A percentile compares a stretch with the other conserved stretches of the same genome.
Conservation (phyloP, 2,329 filamentous ascomycete genomes). For the Parasarocladium wereldwijsianum region DNA sequence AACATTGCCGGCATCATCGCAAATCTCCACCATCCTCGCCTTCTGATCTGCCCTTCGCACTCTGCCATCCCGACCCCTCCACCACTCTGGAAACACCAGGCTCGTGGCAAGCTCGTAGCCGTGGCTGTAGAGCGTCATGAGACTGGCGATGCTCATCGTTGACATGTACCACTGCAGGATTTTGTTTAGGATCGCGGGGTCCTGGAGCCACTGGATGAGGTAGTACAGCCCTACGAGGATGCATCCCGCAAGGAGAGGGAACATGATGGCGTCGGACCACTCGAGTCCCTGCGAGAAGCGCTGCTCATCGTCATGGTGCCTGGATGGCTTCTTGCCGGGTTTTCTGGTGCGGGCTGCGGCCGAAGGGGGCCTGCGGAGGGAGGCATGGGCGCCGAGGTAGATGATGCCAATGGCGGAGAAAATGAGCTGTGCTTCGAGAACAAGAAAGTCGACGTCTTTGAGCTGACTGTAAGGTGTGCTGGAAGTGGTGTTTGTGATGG, state of each 20-base stretch:
- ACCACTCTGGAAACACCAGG: conserved; percentile 60
- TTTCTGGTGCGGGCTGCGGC: conserved; percentile 45
- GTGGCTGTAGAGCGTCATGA: conserved; percentile 63
- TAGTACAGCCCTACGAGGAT: conserved; percentile 69
- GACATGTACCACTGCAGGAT: conserved; percentile 76
- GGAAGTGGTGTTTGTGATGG: conserved; percentile 12
- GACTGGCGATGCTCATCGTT: conserved; percentile 60
- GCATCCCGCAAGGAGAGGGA: conserved; percentile 63
- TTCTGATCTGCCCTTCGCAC: conserved; percentile 31
- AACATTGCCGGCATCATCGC: conserved; percentile 18
- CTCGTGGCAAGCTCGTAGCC: conserved; percentile 46
- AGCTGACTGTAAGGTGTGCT: conserved; percentile 13
- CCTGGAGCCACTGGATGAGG: conserved; percentile 76
- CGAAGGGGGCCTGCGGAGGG: conserved; percentile 68
- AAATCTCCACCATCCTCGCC: conserved; percentile 21
- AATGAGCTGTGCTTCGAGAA: conserved; percentile 32
- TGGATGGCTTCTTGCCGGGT: conserved; percentile 20
- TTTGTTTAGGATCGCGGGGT: conserved; percentile 68
- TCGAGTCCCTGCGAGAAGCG: conserved; percentile 33
- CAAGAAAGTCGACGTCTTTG: conserved; percentile 24
- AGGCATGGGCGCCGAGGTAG: conserved; percentile 72
- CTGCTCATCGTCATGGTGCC: conserved; percentile 30
- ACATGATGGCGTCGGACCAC: conserved; percentile 68
- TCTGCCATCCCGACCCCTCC: conserved; percentile 29
- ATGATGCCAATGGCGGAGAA: conserved; percentile 68